phyloP scores from a whole-genome alignment of 1,284 basidiomycete species.

The Athelia psychrophila region DNA sequence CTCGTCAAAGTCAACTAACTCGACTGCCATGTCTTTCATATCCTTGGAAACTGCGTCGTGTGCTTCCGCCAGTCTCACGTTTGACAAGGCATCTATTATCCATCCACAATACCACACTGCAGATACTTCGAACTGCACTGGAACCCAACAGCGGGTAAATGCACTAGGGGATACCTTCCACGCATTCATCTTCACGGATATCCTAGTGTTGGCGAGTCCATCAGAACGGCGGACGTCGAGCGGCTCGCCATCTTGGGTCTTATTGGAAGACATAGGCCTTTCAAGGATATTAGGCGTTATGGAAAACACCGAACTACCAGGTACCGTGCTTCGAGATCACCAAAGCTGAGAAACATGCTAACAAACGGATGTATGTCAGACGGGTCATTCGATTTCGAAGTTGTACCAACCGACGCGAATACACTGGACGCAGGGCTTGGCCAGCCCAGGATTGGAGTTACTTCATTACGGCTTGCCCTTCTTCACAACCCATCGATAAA shows the following conservation, averaged over 20 bases:
- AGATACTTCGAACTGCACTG: no score
- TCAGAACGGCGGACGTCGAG: conserved; percentile 18
- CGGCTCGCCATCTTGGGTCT: conserved; percentile 33
- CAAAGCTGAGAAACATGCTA: no score
- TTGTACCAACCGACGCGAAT: conserved; percentile 46
- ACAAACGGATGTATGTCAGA: neutral
- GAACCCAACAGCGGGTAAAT: no score
- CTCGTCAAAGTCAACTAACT: conserved; percentile 40
- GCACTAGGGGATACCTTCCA: conserved; percentile 39
- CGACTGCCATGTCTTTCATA: conserved; percentile 24
- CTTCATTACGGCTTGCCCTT: conserved; percentile 10
- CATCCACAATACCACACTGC: conserved; percentile 2
- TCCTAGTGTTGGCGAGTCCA: conserved; percentile 51
- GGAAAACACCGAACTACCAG: conserved; percentile 24
- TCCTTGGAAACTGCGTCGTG: conserved; percentile 17
- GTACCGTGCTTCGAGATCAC: no score
- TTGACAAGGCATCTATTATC: conserved; percentile 2
- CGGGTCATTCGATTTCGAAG: conserved; percentile 38
- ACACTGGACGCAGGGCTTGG: conserved; percentile 42
- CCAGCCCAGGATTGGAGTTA: conserved; percentile 36
- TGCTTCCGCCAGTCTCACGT: conserved; percentile 6
- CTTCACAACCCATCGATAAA: neutral
- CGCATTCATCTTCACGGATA: conserved; percentile 68
- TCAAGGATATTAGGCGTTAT: conserved; percentile 50
- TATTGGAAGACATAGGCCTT: conserved; percentile 53